Evolutionary conservation across 176 grass and related monocot genomes (phyloP).

Genomic region (Puccinellia tenuiflora): DNA sequence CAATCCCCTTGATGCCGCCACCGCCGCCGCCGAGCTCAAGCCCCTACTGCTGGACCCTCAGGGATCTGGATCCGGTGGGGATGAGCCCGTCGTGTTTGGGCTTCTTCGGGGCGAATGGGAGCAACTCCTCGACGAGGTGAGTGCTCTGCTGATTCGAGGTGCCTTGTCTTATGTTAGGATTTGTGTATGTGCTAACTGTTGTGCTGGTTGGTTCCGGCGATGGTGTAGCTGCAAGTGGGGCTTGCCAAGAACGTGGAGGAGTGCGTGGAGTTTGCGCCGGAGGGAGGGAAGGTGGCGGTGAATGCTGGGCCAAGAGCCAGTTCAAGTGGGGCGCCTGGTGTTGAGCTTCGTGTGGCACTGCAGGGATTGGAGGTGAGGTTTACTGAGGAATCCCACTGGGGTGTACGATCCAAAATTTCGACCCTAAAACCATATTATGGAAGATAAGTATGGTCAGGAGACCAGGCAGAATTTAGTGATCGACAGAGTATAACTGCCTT

Average conservation of each 20-base stretch:
- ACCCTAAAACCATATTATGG: constrained; percentile 1
- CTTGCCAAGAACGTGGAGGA: constrained; percentile 51
- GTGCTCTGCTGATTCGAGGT: background rate
- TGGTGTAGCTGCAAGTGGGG: constrained; percentile 65
- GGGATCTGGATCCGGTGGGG: constrained; percentile 25
- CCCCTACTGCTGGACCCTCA: constrained; percentile 24
- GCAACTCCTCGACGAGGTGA: constrained; percentile 74
- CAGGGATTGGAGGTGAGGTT: constrained; percentile 73
- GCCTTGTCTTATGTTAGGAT: background rate
- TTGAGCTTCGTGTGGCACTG: constrained; percentile 50
- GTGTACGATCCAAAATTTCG: background rate
- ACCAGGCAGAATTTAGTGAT: constrained; percentile 13
- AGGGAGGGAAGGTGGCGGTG: constrained; percentile 51
- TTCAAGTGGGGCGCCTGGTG: constrained; percentile 3
- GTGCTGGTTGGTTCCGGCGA: constrained; percentile 13
- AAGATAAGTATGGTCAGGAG: background rate
- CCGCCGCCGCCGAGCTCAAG: constrained; percentile 46
- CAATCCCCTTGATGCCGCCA: constrained; percentile 43
- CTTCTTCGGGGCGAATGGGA: constrained; percentile 69
- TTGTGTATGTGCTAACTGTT: constrained; percentile 31
- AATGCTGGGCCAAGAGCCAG: constrained; percentile 24
- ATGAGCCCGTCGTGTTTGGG: constrained; percentile 60
- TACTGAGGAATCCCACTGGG: background rate
- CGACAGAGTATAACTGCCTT: background rate
- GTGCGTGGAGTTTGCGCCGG: constrained; percentile 53